Percentiles rank a stretch among this genome's conserved stretches.
Evolutionary conservation across 192 early-diverging fungal genomes (phyloP).

Genomic region (Diversispora epigaea): DNA sequence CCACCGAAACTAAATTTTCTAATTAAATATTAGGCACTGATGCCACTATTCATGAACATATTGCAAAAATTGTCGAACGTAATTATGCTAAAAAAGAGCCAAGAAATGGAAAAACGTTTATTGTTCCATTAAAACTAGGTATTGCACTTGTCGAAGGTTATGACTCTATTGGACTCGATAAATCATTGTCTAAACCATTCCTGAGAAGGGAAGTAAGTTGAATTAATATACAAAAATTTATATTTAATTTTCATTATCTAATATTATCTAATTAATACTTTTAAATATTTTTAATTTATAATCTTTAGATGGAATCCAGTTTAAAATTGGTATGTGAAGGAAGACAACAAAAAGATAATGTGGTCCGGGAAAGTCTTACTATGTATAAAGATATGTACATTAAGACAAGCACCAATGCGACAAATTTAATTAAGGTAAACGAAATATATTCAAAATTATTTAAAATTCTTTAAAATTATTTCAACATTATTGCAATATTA

Average conservation of each 20-base stretch:
- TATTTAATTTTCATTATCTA: not conserved
- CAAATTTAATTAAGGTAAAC: not conserved
- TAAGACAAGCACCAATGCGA: constrained; percentile 36
- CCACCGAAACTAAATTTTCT: not conserved
- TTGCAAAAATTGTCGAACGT: constrained; percentile 87
- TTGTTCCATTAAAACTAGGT: constrained; percentile 81
- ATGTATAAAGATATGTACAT: constrained; percentile 75
- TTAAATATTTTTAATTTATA: not conserved
- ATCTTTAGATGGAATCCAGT: constrained; percentile 70
- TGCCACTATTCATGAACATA: constrained; percentile 95
- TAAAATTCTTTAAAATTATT: too few relatives aligned
- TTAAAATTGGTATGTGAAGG: constrained; percentile 76
- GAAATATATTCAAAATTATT: not conserved
- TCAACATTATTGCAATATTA: not conserved
- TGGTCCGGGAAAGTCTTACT: constrained; percentile 63
- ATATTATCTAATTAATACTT: constrained; percentile 3
- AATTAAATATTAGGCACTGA: constrained; percentile 71
- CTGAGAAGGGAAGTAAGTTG: constrained; percentile 69
- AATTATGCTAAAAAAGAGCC: constrained; percentile 77
- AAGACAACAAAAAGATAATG: constrained; percentile 58
- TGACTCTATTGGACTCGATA: constrained; percentile 81
- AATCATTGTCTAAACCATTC: constrained; percentile 85
- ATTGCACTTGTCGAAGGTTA: constrained; percentile 85
- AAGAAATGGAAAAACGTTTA: constrained; percentile 45
- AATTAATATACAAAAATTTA: not conserved